Evolutionary conservation across 2,329 filamentous ascomycete species (phyloP).

Genomic region (Botrytis fabae): DNA sequence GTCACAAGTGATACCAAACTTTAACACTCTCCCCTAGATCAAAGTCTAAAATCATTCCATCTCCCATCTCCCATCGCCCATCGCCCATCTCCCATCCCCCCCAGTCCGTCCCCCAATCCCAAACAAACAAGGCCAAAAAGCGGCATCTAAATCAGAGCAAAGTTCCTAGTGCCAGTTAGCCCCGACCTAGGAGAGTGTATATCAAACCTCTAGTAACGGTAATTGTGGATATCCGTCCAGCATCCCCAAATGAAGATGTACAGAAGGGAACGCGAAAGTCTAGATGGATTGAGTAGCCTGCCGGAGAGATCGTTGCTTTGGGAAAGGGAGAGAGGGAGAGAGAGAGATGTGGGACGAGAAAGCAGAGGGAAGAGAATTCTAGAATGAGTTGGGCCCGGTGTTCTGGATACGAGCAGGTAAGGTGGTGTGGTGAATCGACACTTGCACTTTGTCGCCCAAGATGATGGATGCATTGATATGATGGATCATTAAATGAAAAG

Average conservation of each 20-base stretch:
- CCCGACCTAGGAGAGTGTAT: background rate
- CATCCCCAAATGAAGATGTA: slow-evolving; percentile 1
- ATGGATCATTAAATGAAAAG: background rate
- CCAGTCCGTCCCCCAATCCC: background rate
- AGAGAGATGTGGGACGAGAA: background rate
- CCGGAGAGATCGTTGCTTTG: background rate
- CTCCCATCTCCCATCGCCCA: no score
- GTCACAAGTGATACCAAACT: background rate
- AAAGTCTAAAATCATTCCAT: no score
- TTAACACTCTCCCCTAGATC: no score
- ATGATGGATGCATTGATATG: background rate
- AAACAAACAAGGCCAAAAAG: background rate
- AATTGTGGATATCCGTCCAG: background rate
- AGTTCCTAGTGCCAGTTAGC: background rate
- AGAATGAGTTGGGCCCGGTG: background rate
- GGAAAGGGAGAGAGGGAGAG: background rate
- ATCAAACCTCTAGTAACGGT: background rate
- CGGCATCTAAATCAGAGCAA: slow-evolving; percentile 1
- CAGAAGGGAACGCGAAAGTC: background rate
- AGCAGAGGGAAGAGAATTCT: background rate
- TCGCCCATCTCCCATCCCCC: no score
- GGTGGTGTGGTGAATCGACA: background rate
- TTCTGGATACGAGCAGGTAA: background rate
- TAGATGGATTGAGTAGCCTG: background rate
- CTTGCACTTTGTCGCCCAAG: background rate